Evolutionary conservation across 2,329 filamentous ascomycete species (phyloP), one percentile per base, ranked within the genome.

Genomic region (Xenoacremonium recifei): DNA sequence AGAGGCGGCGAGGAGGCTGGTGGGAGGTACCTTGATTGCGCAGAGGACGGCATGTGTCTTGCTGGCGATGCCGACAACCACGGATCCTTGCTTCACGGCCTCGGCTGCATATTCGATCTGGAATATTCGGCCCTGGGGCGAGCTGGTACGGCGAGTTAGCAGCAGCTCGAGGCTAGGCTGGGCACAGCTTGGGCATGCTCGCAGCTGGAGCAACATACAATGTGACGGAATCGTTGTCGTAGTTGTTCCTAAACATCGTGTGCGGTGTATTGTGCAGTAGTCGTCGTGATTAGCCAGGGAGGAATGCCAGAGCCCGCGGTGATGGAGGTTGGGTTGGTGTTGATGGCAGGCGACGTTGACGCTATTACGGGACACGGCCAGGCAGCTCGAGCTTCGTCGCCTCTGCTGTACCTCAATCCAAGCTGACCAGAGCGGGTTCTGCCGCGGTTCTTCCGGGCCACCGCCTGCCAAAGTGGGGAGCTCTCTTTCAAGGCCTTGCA

Each of bases 221-320:
- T 73, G 93, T 99, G 73, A 97, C 91, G 51, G 92, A 95, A 73
- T 99, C 93, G 83, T 99, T 99, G 77, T 99, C 93, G 80, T 99
- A 99, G 74, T 97, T 97, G 80, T 99, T 99, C 73, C 93, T 83
- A 76, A 99, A 99, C 93, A 99, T 97, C 63, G 63, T 50, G 52
- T 40, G 51, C 39, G 38, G 34, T 35, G 15, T 29, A 38, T 40
- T 30, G 33, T 27, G 23, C 13, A 9, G 23, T 27, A 27, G 7
- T 27, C 23, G 23, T 27, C 23, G 23, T 27, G 23, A n/a, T n/a
- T n/a, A 31, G 23, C 50, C 43, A 50, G 38, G 37, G 21, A 34
- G 25, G 32, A 29, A 21, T 39, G 36, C 15, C 31, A 30, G 45
- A 32, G 42, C 30, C 31, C 25, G 35, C 21, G 17, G 39, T 21